Evolutionary conservation across 768 basidiomycete species (phyloP).

Genomic region (Trametopsis cervina): DNA sequence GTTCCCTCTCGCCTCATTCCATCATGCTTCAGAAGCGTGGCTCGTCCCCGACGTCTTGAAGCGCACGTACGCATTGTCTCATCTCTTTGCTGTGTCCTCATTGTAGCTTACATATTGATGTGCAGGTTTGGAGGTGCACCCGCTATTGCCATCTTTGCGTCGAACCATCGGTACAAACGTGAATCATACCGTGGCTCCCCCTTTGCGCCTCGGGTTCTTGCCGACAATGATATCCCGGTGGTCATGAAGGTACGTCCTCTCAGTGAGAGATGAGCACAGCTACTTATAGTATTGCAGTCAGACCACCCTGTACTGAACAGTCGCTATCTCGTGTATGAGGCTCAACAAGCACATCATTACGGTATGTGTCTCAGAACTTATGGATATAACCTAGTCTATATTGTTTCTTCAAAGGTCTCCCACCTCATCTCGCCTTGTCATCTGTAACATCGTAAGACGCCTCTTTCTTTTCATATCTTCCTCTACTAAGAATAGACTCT

Average conservation of each 20-base stretch:
- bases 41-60: constrained; percentile 75
- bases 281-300: constrained; percentile 37
- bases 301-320: constrained; percentile 63
- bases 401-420: no score
- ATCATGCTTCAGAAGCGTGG: constrained; percentile 78
- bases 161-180: constrained; percentile 52
- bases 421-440: constrained; percentile 59
- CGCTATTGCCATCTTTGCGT: constrained; percentile 73
- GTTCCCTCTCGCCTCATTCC: constrained; percentile 71
- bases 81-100: neutral
- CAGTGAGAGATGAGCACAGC: neutral
- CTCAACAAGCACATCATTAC: constrained; percentile 78
- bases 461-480: neutral
- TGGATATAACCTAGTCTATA: no score
- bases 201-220: constrained; percentile 71
- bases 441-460: constrained; percentile 51
- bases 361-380: no score
- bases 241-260: constrained; percentile 57
- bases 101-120: neutral
- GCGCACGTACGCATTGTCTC: constrained; percentile 41
- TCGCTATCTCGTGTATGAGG: constrained; percentile 75
- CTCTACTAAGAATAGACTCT: neutral
- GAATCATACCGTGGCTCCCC: constrained; percentile 79
- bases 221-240: constrained; percentile 59
- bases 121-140: constrained; percentile 56